Percentiles rank a stretch among this genome's conserved stretches.
Conservation (phyloP, 176 grass and related monocot genomes). For the Aegilops sharonensis region DNA sequence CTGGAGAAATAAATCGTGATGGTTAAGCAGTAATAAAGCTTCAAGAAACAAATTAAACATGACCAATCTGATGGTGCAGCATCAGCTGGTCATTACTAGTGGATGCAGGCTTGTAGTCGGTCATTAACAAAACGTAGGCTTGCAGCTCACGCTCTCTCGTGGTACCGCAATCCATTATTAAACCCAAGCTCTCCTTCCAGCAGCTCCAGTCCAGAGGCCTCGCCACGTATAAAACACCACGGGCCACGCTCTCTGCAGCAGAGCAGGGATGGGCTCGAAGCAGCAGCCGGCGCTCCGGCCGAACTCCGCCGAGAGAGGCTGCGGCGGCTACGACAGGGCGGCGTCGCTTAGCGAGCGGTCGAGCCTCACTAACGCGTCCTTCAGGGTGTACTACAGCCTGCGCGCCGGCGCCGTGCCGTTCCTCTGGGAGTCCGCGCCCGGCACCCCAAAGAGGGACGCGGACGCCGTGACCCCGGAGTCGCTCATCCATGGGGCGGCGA, state of each 20-base stretch:
- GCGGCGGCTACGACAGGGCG: not conserved
- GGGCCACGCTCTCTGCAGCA: not conserved
- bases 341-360: constrained; percentile 21
- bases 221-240: not conserved
- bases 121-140: not conserved
- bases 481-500: not conserved
- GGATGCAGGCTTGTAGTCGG: not conserved
- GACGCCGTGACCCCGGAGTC: not conserved
- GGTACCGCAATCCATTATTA: not conserved
- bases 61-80: not conserved
- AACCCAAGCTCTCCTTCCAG: no score
- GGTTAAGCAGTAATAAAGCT: not conserved
- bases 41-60: not conserved
- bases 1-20: not conserved
- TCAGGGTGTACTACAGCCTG: constrained; percentile 47
- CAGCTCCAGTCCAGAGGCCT: no score
- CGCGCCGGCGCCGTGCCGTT: constrained; percentile 43
- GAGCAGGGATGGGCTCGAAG: constrained; percentile 14
- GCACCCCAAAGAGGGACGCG: constrained; percentile 35
- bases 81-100: not conserved
- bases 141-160: not conserved
- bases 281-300: constrained; percentile 1
- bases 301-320: not conserved
- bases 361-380: constrained; percentile 30
- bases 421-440: constrained; percentile 45